Conservation (phyloP, 1,284 basidiomycete genomes). For the Cryptococcus floricola region DNA sequence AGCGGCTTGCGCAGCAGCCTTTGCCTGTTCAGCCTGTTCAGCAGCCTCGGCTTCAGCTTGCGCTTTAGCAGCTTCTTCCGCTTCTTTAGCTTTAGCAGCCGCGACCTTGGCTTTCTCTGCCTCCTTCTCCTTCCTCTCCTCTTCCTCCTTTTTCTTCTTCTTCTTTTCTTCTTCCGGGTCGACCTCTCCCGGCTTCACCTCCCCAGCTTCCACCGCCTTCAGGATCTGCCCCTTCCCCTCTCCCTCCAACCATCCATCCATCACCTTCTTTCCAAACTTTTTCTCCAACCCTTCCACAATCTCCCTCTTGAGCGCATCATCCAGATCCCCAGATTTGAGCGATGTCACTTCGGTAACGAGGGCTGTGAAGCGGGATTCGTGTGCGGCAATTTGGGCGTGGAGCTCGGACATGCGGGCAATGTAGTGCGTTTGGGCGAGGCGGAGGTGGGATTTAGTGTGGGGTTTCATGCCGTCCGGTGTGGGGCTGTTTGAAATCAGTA, state of each 20-base stretch:
- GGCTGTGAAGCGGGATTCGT: slow-evolving; percentile 68
- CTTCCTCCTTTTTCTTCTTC: slow-evolving; percentile 8
- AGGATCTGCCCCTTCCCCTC: slow-evolving; percentile 23
- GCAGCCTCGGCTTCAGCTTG: background rate
- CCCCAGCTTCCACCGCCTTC: slow-evolving; percentile 25
- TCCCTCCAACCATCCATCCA: slow-evolving; percentile 40
- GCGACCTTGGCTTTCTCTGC: slow-evolving; percentile 1
- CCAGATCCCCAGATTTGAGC: slow-evolving; percentile 66
- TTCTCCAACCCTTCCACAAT: slow-evolving; percentile 41
- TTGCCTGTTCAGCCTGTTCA: background rate
- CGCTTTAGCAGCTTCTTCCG: slow-evolving; percentile 1
- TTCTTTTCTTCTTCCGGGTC: slow-evolving; percentile 3
- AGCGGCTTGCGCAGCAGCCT: background rate
- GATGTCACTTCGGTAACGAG: slow-evolving; percentile 54
- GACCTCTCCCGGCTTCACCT: slow-evolving; percentile 4
- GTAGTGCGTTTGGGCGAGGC: slow-evolving; percentile 70
- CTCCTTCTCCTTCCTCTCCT: slow-evolving; percentile 25
- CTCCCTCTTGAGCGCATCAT: slow-evolving; percentile 55
- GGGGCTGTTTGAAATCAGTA: slow-evolving; percentile 22
- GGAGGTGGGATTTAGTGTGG: slow-evolving; percentile 56
- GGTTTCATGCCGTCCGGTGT: slow-evolving; percentile 38
- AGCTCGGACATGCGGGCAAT: slow-evolving; percentile 65
- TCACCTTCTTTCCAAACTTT: slow-evolving; percentile 38
- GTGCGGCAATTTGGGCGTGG: slow-evolving; percentile 61
- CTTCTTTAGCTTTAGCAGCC: background rate